These are phyloP conservation scores for Ampelomyces quisqualis DNA, from an alignment of 2,329 filamentous ascomycete genomes.

Conservation along the genomic window DNA sequence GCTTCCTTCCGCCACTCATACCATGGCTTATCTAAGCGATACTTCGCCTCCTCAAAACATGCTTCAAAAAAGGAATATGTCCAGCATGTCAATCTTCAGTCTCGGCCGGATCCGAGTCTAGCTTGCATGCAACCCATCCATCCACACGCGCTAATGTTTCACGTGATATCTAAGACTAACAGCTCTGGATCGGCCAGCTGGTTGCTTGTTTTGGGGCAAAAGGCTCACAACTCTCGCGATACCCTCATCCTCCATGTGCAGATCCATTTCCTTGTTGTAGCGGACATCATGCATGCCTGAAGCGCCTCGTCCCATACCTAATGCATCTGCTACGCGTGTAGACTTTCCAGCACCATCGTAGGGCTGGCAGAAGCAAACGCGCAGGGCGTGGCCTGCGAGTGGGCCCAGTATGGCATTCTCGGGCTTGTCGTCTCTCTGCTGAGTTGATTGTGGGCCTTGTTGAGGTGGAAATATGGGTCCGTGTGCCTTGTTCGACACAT, in stretches of 20 bases:
- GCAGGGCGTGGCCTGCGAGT: slow-evolving; percentile 25
- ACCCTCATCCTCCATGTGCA: slow-evolving; percentile 3
- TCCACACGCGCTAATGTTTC: not conserved
- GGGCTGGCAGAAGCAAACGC: slow-evolving; percentile 42
- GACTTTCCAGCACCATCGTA: slow-evolving; percentile 26
- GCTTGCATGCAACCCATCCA: not conserved
- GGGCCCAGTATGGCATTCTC: slow-evolving; percentile 2
- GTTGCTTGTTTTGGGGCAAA: not conserved
- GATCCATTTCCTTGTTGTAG: not conserved
- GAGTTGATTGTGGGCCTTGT: not conserved
- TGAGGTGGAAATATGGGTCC: not conserved
- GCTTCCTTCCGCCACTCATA: too few species aligned
- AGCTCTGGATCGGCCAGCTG: not conserved
- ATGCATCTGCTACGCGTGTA: slow-evolving; percentile 2
- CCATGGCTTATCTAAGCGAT: not conserved
- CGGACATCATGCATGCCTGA: slow-evolving; percentile 4
- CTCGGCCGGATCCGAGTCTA: not conserved
- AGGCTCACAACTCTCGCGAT: not conserved
- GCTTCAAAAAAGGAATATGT: not conserved
- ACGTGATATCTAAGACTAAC: not conserved
- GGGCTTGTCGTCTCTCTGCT: too few species aligned
- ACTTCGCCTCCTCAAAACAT: not conserved
- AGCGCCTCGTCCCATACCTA: not conserved
- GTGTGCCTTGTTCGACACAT: slow-evolving; percentile 1
- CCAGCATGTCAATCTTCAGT: not conserved